Conservation (phyloP, 148 eudicot genomes). For the Amaranthus hypochondriacus region DNA sequence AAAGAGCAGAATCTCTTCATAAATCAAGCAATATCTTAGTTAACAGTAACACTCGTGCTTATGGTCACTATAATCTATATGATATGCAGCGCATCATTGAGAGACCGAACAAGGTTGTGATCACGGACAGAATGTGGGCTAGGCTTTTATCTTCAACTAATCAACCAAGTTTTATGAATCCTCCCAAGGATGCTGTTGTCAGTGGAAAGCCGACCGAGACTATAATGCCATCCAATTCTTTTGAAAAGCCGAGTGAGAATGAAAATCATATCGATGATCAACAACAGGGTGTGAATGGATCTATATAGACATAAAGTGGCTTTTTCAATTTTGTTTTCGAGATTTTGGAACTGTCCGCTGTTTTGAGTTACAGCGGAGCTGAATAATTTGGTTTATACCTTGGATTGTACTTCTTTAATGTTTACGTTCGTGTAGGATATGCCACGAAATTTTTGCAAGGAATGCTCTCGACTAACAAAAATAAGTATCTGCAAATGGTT, state of each 20-base stretch:
- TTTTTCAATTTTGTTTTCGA: neutral
- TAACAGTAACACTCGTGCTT: neutral
- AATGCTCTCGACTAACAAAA: neutral
- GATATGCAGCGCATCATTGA: constrained; percentile 57
- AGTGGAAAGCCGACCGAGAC: constrained; percentile 39
- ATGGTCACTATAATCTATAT: neutral
- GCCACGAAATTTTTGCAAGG: constrained; percentile 7
- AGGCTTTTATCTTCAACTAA: constrained; percentile 59
- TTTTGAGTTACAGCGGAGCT: constrained; percentile 1
- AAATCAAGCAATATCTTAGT: too few species aligned
- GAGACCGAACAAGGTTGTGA: constrained; percentile 58
- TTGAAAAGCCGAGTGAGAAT: neutral
- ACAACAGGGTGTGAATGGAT: constrained; percentile 12
- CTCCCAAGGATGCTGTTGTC: constrained; percentile 26
- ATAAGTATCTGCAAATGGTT: constrained; percentile 7
- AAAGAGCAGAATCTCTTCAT: neutral
- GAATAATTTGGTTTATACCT: neutral
- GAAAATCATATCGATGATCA: constrained; percentile 11
- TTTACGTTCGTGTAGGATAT: constrained; percentile 1
- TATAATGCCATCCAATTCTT: constrained; percentile 13
- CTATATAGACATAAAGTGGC: neutral
- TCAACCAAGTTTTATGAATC: constrained; percentile 39
- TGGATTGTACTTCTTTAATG: neutral
- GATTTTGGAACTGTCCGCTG: constrained; percentile 6
- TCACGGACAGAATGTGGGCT: constrained; percentile 66